Evolutionary conservation across 345 rosid species (phyloP), one percentile per base, ranked within the genome.

Genomic region (Sapria himalayana): DNA sequence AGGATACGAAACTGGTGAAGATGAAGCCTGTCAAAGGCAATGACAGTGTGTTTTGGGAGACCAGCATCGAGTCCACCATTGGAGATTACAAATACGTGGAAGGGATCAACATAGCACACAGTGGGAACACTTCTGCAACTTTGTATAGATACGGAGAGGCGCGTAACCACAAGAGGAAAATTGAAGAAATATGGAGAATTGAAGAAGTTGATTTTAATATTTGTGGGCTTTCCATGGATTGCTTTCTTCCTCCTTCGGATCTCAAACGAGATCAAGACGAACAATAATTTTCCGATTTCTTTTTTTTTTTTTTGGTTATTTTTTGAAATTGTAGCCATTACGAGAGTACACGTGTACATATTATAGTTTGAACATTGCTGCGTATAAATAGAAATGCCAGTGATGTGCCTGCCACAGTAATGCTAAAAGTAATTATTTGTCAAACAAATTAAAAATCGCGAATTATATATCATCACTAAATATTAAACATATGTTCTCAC

Each of bases 201-300:
- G 97, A 86, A 24, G 94, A 81, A 45, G 84, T 78, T 12, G 97
- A 73, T 54, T 86, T 81, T 52, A 86, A 86, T 29, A 72, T 86
- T 3, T 56, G 71, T 50, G 94, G 94, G 12, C 49, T 82, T 65
- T 72, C 73, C 7, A 55, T 33, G 55, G 94, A 89, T 41, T 66
- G 66, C 39, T 89, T 89, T 43, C 57, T 89, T 41, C 93, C 98
- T 48, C 95, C 98, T 15, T 65, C 84, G 43, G 93, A 89, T 56
- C 61, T 82, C 9, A 72, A 62, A 45, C 74, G 64, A 46, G 72
- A 59, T 35, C 73, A 58, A 39, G 59, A 66, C 4, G 46, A n/a
- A n/a, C n/a, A n/a, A n/a, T n/a, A n/a, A n/a, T n/a, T n/a, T n/a
- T n/a, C n/a, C n/a, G n/a, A n/a, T n/a, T n/a, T n/a, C n/a, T n/a